phyloP scores from a whole-genome alignment of 257 asterid species.

The Petunia secreta region DNA sequence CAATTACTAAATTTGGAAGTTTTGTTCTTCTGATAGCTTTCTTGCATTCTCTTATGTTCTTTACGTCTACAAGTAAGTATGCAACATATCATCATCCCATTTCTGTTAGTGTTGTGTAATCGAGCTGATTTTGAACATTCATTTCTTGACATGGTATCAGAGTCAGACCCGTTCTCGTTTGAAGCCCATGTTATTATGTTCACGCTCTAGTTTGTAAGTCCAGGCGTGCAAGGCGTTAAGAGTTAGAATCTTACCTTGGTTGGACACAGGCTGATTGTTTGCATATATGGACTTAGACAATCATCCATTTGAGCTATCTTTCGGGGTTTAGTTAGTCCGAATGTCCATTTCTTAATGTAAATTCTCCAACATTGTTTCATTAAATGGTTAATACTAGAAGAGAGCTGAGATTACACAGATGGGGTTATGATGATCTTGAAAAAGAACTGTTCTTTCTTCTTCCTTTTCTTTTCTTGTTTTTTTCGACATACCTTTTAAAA shows the following conservation, averaged over 20 bases:
- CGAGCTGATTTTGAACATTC: neutral
- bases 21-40: slow-evolving; percentile 9
- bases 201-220: too few relatives aligned
- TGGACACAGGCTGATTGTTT: too few relatives aligned
- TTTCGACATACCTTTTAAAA: neutral
- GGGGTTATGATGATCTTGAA: neutral
- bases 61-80: slow-evolving; percentile 35
- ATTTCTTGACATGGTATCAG: too few relatives aligned
- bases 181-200: too few relatives aligned
- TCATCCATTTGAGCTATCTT: too few relatives aligned
- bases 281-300: too few relatives aligned
- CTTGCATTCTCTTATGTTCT: slow-evolving; percentile 32
- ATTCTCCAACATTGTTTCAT: neutral
- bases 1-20: slow-evolving; percentile 13
- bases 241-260: too few relatives aligned
- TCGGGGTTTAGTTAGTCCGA: too few relatives aligned
- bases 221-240: too few relatives aligned
- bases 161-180: too few relatives aligned
- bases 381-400: neutral
- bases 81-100: neutral
- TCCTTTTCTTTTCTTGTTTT: neutral
- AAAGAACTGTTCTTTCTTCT: neutral
- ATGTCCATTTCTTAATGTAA: neutral
- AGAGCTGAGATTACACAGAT: neutral
- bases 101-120: neutral